Evolutionary conservation across 73 alveolate species (phyloP).

Genomic region (Paramecium pentaurelia): DNA sequence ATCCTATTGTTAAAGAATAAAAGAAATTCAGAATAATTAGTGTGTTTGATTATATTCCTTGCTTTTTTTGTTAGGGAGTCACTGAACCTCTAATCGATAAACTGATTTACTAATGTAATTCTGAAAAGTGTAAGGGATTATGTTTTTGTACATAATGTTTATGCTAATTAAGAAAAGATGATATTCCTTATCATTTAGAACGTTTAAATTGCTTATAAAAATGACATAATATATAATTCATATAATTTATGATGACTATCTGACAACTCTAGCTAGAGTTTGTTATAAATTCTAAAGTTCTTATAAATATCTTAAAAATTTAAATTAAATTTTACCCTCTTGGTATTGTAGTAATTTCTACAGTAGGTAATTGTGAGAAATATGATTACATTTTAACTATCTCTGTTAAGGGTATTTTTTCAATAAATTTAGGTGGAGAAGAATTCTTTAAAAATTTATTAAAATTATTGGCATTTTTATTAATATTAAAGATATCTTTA

Average conservation of each 20-base stretch:
- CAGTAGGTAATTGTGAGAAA: neutral
- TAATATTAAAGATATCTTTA: neutral
- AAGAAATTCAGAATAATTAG: neutral
- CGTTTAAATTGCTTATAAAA: neutral
- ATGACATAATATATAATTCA: neutral
- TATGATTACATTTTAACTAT: constrained; percentile 22
- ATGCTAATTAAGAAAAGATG: neutral
- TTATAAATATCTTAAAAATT: neutral
- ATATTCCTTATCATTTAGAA: neutral
- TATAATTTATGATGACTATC: neutral
- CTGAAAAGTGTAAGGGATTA: neutral
- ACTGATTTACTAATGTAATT: neutral
- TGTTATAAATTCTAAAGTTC: neutral
- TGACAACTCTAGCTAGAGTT: constrained; percentile 15
- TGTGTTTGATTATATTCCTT: neutral
- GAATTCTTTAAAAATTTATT: neutral
- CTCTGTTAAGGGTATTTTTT: constrained; percentile 9
- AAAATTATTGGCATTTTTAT: neutral
- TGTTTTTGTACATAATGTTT: neutral
- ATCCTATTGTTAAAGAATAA: neutral
- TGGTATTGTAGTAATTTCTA: neutral
- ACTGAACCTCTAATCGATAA: neutral
- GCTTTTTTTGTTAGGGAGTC: neutral
- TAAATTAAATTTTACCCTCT: neutral
- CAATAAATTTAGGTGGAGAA: neutral